phyloP scores from a whole-genome alignment of 2,329 filamentous ascomycete species.

The Xylaria hypoxylon region DNA sequence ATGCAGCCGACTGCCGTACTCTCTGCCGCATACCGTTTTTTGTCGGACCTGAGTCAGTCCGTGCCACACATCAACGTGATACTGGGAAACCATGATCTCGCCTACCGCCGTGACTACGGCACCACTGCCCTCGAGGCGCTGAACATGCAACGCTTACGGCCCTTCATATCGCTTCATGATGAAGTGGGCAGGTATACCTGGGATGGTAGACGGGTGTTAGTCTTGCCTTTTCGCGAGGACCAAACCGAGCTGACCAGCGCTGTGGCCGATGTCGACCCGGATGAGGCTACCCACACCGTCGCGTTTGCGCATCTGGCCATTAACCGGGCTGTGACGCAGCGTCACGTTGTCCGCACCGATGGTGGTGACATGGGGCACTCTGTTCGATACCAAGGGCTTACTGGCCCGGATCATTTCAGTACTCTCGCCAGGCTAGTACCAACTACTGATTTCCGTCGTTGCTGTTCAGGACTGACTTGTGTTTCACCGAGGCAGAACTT shows the following conservation, averaged over 20 bases:
- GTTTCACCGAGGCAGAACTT: constrained; percentile 42
- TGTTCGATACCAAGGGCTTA: constrained; percentile 46
- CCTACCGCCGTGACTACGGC: constrained; percentile 48
- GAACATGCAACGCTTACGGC: constrained; percentile 42
- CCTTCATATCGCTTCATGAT: constrained; percentile 46
- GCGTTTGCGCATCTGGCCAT: constrained; percentile 52
- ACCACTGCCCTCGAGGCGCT: constrained; percentile 51
- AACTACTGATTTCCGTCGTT: background rate
- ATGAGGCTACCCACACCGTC: constrained; percentile 45
- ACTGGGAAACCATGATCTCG: constrained; percentile 53
- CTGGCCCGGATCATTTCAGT: constrained; percentile 45
- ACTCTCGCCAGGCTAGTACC: constrained; percentile 43
- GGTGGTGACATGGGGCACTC: constrained; percentile 31
- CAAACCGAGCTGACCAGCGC: constrained; percentile 46
- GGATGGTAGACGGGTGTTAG: constrained; percentile 49
- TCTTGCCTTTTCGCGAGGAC: constrained; percentile 52
- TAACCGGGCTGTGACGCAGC: constrained; percentile 50
- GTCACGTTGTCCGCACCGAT: constrained; percentile 41
- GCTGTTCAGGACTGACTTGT: constrained; percentile 14
- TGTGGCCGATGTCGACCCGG: constrained; percentile 41
- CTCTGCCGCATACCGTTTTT: constrained; percentile 51
- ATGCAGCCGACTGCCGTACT: constrained; percentile 50
- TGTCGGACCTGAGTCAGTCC: constrained; percentile 44
- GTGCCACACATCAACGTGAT: constrained; percentile 50
- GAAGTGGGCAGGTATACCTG: constrained; percentile 43